Conservation (phyloP, 2,329 filamentous ascomycete genomes). For the Calonectria honghensis region DNA sequence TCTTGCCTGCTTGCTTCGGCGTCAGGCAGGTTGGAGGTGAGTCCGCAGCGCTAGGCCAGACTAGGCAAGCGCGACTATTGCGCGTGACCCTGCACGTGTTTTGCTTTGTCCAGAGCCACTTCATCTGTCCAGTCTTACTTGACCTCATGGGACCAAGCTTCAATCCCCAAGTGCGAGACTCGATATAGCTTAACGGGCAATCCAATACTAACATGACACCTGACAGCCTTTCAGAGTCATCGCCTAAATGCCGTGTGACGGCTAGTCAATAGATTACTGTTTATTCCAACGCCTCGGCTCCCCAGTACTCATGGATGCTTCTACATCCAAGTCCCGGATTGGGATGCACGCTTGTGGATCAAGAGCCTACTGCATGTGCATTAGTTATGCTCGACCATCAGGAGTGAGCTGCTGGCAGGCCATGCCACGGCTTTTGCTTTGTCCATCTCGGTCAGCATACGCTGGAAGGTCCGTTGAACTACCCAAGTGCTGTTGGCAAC, state of each 20-base stretch:
- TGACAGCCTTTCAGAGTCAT: constrained; percentile 15
- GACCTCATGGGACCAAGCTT: background rate
- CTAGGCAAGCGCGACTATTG: background rate
- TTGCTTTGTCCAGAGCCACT: constrained; percentile 21
- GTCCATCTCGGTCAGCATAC: background rate
- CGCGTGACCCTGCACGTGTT: constrained; percentile 42
- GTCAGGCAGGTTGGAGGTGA: constrained; percentile 16
- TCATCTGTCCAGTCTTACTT: background rate
- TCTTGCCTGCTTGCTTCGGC: constrained; percentile 16
- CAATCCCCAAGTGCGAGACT: background rate
- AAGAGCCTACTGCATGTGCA: constrained; percentile 30
- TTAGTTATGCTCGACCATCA: constrained; percentile 25
- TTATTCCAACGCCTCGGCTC: background rate
- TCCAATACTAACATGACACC: constrained; percentile 32
- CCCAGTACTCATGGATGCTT: constrained; percentile 4
- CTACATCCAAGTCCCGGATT: constrained; percentile 30
- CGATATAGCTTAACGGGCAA: constrained; percentile 6
- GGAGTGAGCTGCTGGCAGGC: background rate
- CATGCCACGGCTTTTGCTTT: constrained; percentile 6
- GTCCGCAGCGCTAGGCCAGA: constrained; percentile 29
- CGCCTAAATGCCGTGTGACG: background rate
- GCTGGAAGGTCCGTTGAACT: background rate
- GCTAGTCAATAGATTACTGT: background rate
- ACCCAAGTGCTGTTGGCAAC: constrained; percentile 9
- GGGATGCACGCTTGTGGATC: constrained; percentile 35